Evolutionary conservation across 164 flowering plant species (phyloP), one percentile per base, ranked within the genome.

Genomic region (Magnolia officinalis): DNA sequence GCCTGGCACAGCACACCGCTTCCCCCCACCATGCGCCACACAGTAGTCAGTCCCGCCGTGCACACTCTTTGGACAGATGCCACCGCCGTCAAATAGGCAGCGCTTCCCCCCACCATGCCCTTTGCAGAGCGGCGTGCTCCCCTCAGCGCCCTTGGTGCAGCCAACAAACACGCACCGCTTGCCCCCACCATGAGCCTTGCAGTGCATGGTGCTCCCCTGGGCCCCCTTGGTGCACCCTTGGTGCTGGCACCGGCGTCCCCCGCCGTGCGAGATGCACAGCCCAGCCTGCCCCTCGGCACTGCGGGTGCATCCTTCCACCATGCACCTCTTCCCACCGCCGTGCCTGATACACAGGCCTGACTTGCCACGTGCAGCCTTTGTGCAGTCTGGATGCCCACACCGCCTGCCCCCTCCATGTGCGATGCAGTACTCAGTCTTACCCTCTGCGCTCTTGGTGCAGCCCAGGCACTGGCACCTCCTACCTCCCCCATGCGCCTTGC

Each of bases 71-170:
- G 95, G 92, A 80, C 98, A 92, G 20, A 94, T 87, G 21, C 96
- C 97, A 5, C 98, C 97, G 23, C 98, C 98, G 72, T 86, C 88
- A 78, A 74, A 90, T 6, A 90, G 83, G 79, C 98, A 92, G 9
- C 97, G 90, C 75, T 90, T 95, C 13, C 98, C 98, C 18, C 98
- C 98, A 70, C 98, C 97, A 75, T 95, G 98, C 16, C 89, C 98
- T 78, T 94, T 94, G 85, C 97, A 91, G 20, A 92, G 81, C 0
- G 96, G 94, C 0, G 98, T 92, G 77, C 98, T 92, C 29, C 98
- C 97, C 77, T 93, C 98, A 1, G 98, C 98, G 19, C 98, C 98
- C 77, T 91, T 93, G n/a, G 85, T 90, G 82, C 98, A 93, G n/a
- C 97, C 97, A 3, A 86, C 84, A 80, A 91, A 92, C 49, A 90